Conservation (phyloP, 2,329 filamentous ascomycete species). For the Colletotrichum sidae region DNA sequence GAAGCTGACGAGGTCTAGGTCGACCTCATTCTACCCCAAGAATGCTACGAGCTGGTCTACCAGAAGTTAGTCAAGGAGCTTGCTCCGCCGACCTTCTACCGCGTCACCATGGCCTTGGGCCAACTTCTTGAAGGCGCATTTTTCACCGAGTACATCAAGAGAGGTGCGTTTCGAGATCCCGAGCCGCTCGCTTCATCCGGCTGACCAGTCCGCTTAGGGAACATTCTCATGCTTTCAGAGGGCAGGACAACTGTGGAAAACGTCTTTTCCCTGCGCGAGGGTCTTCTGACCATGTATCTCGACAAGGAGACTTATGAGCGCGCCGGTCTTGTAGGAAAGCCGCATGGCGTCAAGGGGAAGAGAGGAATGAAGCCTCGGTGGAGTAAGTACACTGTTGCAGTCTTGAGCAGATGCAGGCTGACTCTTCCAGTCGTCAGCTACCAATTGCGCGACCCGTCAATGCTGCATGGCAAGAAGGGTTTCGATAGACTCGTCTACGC, state of each 20-base stretch:
- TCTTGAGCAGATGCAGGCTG: conserved; percentile 37
- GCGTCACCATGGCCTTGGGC: conserved; percentile 77
- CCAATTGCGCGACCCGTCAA: conserved; percentile 78
- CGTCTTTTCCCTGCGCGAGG: conserved; percentile 77
- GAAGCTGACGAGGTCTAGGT: conserved; percentile 53
- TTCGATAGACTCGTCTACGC: conserved; percentile 85
- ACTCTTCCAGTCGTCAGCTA: conserved; percentile 74
- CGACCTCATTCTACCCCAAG: conserved; percentile 79
- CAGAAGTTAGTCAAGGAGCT: conserved; percentile 58
- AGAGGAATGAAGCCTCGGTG: conserved; percentile 76
- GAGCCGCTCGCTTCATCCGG: too few species aligned
- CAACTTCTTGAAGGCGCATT: conserved; percentile 81
- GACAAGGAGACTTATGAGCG: conserved; percentile 86
- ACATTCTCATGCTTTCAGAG: conserved; percentile 86
- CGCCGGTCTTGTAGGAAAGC: conserved; percentile 81
- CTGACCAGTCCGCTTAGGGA: conserved; percentile 63
- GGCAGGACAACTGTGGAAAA: conserved; percentile 78
- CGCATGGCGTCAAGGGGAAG: conserved; percentile 68
- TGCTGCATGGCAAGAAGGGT: conserved; percentile 85
- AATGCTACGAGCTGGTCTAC: conserved; percentile 66
- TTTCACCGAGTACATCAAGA: conserved; percentile 87
- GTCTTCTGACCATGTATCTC: conserved; percentile 79
- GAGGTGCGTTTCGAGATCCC: conserved; percentile 59
- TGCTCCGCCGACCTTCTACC: conserved; percentile 65
- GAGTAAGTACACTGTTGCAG: conserved; percentile 60